phyloP scores from a whole-genome alignment of 306 rosid genomes.

The Castanopsis chinensis region DNA sequence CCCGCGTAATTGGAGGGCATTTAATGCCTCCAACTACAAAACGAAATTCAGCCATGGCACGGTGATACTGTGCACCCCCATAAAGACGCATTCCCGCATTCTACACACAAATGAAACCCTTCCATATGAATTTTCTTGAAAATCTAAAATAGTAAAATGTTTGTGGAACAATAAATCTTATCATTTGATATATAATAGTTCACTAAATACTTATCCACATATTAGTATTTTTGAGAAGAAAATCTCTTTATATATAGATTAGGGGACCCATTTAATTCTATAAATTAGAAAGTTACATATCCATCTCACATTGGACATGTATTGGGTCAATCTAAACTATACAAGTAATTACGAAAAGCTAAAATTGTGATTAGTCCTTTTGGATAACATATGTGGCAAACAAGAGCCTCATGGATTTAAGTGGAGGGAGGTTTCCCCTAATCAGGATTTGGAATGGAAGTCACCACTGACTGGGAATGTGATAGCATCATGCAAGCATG shows the following conservation, averaged over 20 bases:
- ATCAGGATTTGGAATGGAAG: too few species aligned
- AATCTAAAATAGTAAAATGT: conserved; percentile 5
- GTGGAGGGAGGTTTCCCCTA: too few species aligned
- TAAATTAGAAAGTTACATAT: background rate
- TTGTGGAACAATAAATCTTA: background rate
- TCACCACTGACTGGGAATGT: too few species aligned
- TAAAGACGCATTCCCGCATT: conserved; percentile 98
- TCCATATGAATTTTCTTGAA: conserved; percentile 8
- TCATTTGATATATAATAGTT: background rate
- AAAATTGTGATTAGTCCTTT: too few species aligned
- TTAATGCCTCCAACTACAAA: conserved; percentile 96
- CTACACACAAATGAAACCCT: conserved; percentile 38
- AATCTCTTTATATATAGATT: background rate
- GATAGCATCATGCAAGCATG: too few species aligned
- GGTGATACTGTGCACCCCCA: conserved; percentile 99
- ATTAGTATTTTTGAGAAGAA: background rate
- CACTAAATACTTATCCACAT: background rate
- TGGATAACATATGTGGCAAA: too few species aligned
- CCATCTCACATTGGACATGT: too few species aligned
- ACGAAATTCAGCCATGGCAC: conserved; percentile 99
- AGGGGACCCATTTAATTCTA: background rate
- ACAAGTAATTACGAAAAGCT: too few species aligned
- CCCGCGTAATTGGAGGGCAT: conserved; percentile 96
- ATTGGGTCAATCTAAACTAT: too few species aligned
- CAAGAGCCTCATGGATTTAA: too few species aligned